phyloP scores from a whole-genome alignment of 225 moss, liverwort and hornwort genomes.

The Neckera pumila region DNA sequence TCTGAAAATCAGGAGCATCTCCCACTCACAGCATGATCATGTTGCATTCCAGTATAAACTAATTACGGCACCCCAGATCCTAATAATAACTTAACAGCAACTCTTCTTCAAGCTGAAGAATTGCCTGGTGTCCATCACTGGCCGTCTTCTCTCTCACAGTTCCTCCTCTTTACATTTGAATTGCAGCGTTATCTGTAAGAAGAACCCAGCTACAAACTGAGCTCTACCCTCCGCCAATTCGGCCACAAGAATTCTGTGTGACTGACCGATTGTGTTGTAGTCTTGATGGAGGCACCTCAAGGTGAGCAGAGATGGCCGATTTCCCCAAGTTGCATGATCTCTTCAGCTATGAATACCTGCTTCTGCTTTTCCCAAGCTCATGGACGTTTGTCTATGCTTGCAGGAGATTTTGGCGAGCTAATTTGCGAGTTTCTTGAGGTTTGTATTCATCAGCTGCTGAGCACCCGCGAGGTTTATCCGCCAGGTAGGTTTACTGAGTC shows the following conservation, averaged over 20 bases:
- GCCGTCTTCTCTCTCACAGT: background rate
- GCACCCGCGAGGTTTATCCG: constrained; percentile 69
- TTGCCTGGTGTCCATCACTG: background rate
- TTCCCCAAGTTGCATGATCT: background rate
- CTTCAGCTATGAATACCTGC: background rate
- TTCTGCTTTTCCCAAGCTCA: background rate
- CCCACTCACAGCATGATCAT: background rate
- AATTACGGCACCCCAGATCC: background rate
- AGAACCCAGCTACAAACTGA: background rate
- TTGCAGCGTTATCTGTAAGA: background rate
- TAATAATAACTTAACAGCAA: background rate
- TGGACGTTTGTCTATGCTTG: background rate
- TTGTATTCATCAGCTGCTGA: constrained; percentile 60
- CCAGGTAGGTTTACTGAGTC: constrained; percentile 16
- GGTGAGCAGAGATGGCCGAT: background rate
- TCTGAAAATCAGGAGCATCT: background rate
- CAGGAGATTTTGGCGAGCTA: constrained; percentile 61
- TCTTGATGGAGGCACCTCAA: constrained; percentile 5
- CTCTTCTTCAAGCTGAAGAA: background rate
- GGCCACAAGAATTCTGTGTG: background rate
- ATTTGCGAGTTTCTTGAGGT: constrained; percentile 94
- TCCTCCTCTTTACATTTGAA: background rate
- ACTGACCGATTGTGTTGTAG: background rate
- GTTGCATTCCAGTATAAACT: background rate
- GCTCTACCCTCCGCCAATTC: background rate